phyloP scores from a whole-genome alignment of 768 basidiomycete species.

The Russula olivacea region DNA sequence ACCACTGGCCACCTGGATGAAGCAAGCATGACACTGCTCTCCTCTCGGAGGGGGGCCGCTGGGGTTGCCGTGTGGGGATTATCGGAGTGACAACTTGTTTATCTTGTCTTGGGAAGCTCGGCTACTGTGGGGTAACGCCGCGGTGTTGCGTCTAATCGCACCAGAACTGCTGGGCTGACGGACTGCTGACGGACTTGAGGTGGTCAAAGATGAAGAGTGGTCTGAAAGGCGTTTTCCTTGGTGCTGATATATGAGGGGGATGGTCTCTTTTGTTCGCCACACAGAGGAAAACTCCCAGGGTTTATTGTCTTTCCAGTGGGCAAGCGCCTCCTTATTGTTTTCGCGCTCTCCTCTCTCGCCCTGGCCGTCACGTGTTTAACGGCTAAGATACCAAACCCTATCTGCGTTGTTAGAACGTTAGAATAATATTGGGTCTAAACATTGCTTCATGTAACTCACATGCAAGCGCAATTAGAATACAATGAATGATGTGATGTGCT shows the following conservation, averaged over 20 bases:
- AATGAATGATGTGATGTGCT: conserved; percentile 10
- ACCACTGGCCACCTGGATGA: neutral
- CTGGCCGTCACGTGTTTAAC: neutral
- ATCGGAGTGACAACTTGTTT: neutral
- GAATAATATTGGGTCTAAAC: neutral
- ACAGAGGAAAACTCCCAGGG: neutral
- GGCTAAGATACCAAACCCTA: neutral
- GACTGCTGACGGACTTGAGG: neutral
- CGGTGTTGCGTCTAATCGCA: too few relatives aligned
- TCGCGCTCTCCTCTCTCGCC: too few relatives aligned
- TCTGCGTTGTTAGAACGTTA: too few relatives aligned
- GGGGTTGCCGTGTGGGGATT: neutral
- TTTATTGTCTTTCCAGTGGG: conserved; percentile 4
- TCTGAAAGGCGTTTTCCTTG: too few relatives aligned
- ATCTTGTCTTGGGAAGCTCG: neutral
- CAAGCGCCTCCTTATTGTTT: neutral
- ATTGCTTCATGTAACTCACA: neutral
- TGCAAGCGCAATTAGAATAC: conserved; percentile 4
- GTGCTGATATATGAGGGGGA: conserved; percentile 13
- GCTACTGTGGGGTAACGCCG: too few relatives aligned
- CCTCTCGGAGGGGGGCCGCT: neutral
- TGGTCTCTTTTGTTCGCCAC: conserved; percentile 8
- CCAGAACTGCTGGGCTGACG: neutral
- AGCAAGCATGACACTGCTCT: conserved; percentile 2
- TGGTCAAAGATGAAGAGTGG: conserved; percentile 11